phyloP scores from a whole-genome alignment of 345 rosid genomes.

The Eucalyptus victrix region DNA sequence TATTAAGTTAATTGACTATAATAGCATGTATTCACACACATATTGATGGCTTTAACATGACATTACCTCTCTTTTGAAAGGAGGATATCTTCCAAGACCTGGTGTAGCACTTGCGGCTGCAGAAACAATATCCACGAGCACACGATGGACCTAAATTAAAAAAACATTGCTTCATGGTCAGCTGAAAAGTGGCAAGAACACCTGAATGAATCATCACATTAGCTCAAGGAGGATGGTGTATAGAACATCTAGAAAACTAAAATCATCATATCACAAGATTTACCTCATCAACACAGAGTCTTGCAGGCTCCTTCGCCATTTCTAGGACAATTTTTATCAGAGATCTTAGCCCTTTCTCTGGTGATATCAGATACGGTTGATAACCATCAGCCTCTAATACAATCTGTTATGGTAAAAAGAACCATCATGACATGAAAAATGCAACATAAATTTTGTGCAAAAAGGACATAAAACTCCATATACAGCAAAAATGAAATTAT shows the following conservation, averaged over 20 bases:
- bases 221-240: background rate
- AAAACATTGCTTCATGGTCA: background rate
- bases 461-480: background rate
- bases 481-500: slow-evolving; percentile 1
- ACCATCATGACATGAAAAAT: background rate
- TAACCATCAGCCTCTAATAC: slow-evolving; percentile 99
- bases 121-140: slow-evolving; percentile 80
- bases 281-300: slow-evolving; percentile 97
- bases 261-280: background rate
- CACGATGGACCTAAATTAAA: slow-evolving; percentile 74
- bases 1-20: background rate
- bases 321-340: slow-evolving; percentile 93
- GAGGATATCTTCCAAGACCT: slow-evolving; percentile 98
- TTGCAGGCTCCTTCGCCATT: slow-evolving; percentile 96
- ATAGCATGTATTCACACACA: background rate
- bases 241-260: background rate
- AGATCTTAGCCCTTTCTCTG: slow-evolving; percentile 97
- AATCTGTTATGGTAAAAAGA: slow-evolving; percentile 25
- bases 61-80: slow-evolving; percentile 90
- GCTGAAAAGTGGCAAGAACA: background rate
- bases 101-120: slow-evolving; percentile 90
- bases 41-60: background rate
- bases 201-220: background rate
- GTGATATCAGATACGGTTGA: slow-evolving; percentile 98
- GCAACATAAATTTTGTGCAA: background rate